These are phyloP conservation scores for Priceomyces fermenticarens DNA, from an alignment of 805 yeast genomes.

Conservation along the genomic window DNA sequence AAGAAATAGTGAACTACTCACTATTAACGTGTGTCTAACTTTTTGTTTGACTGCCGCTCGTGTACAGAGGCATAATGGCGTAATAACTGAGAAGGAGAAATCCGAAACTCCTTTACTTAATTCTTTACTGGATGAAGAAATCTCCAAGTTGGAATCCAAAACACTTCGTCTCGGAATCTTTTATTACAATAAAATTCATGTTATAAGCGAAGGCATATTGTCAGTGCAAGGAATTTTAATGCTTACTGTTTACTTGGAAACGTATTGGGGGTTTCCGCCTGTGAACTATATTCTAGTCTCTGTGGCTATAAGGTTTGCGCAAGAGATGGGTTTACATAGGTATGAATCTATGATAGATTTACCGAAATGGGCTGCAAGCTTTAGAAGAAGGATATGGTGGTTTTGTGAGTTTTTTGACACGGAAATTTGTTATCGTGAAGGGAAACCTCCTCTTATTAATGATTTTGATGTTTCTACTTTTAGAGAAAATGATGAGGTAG, in stretches of 20 bases:
- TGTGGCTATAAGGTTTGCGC: slow-evolving; percentile 38
- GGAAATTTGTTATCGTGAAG: slow-evolving; percentile 37
- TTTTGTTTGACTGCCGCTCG: slow-evolving; percentile 3
- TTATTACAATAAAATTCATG: slow-evolving; percentile 51
- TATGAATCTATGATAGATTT: slow-evolving; percentile 24
- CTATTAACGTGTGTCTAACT: slow-evolving; percentile 23
- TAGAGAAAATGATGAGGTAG: slow-evolving; percentile 15
- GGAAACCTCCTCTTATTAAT: slow-evolving; percentile 39
- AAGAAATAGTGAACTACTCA: slow-evolving; percentile 28
- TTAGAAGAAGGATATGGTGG: slow-evolving; percentile 34
- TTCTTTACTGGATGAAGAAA: slow-evolving; percentile 10
- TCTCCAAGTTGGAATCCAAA: slow-evolving; percentile 15
- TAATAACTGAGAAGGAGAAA: slow-evolving; percentile 1
- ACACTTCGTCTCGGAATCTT: slow-evolving; percentile 35
- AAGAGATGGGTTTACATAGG: slow-evolving; percentile 40
- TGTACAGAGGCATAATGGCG: too few species aligned
- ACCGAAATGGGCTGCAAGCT: slow-evolving; percentile 16
- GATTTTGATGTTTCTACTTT: slow-evolving; percentile 27
- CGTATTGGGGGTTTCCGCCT: slow-evolving; percentile 24
- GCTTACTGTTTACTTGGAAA: slow-evolving; percentile 38
- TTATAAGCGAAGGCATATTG: slow-evolving; percentile 49
- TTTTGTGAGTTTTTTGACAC: slow-evolving; percentile 34
- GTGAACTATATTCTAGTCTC: slow-evolving; percentile 28
- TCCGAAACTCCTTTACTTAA: slow-evolving; percentile 3
- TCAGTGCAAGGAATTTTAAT: slow-evolving; percentile 53